phyloP scores from a whole-genome alignment of 306 rosid genomes.

The Acacia melanoxylon region DNA sequence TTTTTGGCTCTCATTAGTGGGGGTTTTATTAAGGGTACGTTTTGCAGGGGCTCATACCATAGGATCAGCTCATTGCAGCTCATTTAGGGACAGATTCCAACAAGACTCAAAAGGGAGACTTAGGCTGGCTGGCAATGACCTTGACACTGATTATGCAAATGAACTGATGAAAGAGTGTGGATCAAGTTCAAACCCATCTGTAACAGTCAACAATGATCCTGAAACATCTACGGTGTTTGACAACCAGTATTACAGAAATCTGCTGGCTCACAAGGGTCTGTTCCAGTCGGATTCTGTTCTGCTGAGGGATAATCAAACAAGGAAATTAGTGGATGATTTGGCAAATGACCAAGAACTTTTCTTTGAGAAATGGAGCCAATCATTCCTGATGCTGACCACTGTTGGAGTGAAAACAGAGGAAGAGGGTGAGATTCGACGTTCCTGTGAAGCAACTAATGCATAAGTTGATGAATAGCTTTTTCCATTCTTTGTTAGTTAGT shows the following conservation, averaged over 20 bases:
- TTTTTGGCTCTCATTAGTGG: neutral
- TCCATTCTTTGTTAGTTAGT: neutral
- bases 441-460: constrained; percentile 53
- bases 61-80: constrained; percentile 73
- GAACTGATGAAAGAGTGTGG: constrained; percentile 62
- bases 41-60: constrained; percentile 85
- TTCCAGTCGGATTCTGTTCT: constrained; percentile 83
- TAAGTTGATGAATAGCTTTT: neutral
- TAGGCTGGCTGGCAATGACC: constrained; percentile 54
- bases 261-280: constrained; percentile 58
- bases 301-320: constrained; percentile 46
- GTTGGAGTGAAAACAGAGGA: constrained; percentile 63
- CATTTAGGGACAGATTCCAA: constrained; percentile 69
- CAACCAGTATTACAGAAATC: constrained; percentile 68
- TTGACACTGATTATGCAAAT: constrained; percentile 63
- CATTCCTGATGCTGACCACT: constrained; percentile 69
- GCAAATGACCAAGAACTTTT: constrained; percentile 67
- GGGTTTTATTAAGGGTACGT: neutral
- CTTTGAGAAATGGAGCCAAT: constrained; percentile 59
- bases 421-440: constrained; percentile 67
- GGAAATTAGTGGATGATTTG: constrained; percentile 47
- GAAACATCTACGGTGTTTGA: constrained; percentile 65
- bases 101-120: constrained; percentile 57
- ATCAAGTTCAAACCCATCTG: constrained; percentile 36
- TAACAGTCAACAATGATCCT: constrained; percentile 69